Base-by-base conservation (phyloP, 208 protist genomes). In the Tetramitus jugosus region DNA sequence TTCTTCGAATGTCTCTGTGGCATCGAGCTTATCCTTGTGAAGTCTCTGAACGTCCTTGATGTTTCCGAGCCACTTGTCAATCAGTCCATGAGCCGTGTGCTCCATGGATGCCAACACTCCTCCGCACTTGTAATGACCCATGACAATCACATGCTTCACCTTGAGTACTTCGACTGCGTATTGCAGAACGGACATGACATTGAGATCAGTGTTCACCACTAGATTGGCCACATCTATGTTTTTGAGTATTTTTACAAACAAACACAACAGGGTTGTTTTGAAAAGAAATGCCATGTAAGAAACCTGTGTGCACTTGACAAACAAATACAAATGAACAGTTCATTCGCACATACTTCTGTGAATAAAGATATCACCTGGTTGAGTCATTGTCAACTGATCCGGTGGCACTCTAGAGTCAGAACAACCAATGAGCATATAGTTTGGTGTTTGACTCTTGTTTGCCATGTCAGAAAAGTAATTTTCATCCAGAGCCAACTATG, bases 401-500 rank as follows among this genome's bases (percentile, higher is more conserved):
- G 93, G 90, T 14, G 89, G 88, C 60, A 93, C 88, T 45, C 88
- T 85, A 72, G 81, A 88, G 84, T 97, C 94, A 35, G 85, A 88
- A 81, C 94, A 97, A 67, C 93, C 93, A 74, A 97, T 95, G 90
- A 91, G 96, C 1, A 97, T 79, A 82, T 92, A 94, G 79, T 94
- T 86, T 68, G 94, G 94, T 33, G 52, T 87, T 81, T 97, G 94
- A 67, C 82, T 82, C 76, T 88, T 78, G n/a, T n/a, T n/a, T n/a
- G n/a, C n/a, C n/a, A n/a, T n/a, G n/a, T n/a, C n/a, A n/a, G n/a
- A n/a, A n/a, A n/a, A n/a, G n/a, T n/a, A n/a, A n/a, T n/a, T n/a
- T n/a, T n/a, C n/a, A n/a, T n/a, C n/a, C n/a, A n/a, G n/a, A n/a
- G n/a, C n/a, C n/a, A n/a, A n/a, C n/a, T n/a, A n/a, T n/a, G n/a